A percentile compares a stretch with the other conserved stretches of the same genome.
These are phyloP conservation scores for Yarrowia keelungensis DNA, from an alignment of 805 yeast genomes.

Conservation along the genomic window DNA sequence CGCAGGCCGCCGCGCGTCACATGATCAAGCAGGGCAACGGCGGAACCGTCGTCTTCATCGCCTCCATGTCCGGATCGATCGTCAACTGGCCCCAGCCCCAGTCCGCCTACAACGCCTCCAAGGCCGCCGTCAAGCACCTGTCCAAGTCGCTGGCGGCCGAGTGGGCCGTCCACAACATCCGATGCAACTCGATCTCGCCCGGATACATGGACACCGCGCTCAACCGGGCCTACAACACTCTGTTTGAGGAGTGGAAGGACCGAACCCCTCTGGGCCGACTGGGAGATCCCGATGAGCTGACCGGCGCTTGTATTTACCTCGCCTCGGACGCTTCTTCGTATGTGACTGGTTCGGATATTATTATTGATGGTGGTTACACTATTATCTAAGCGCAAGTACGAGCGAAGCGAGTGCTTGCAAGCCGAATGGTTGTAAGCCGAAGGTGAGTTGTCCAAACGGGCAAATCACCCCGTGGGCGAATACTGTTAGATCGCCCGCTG, in stretches of 20 bases:
- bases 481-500: too few relatives aligned
- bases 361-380: slow-evolving; percentile 68
- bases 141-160: slow-evolving; percentile 73
- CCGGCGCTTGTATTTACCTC: slow-evolving; percentile 68
- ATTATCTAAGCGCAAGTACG: slow-evolving; percentile 44
- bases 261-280: slow-evolving; percentile 72
- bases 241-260: slow-evolving; percentile 63
- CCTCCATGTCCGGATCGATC: slow-evolving; percentile 74
- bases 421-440: too few relatives aligned
- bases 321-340: slow-evolving; percentile 63
- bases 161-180: slow-evolving; percentile 72
- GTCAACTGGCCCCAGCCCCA: slow-evolving; percentile 79
- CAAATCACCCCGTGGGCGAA: too few relatives aligned
- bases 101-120: slow-evolving; percentile 72
- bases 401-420: too few relatives aligned
- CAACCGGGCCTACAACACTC: slow-evolving; percentile 63
- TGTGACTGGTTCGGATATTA: slow-evolving; percentile 71
- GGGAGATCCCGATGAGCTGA: slow-evolving; percentile 74
- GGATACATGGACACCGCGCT: slow-evolving; percentile 76
- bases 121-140: slow-evolving; percentile 74
- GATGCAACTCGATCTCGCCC: slow-evolving; percentile 72
- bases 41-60: slow-evolving; percentile 68
- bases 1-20: slow-evolving; percentile 71
- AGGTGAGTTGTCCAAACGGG: too few relatives aligned
- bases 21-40: slow-evolving; percentile 63